These are phyloP conservation scores for Acacia melanoxylon DNA, from an alignment of 306 rosid species.

Conservation along the genomic window DNA sequence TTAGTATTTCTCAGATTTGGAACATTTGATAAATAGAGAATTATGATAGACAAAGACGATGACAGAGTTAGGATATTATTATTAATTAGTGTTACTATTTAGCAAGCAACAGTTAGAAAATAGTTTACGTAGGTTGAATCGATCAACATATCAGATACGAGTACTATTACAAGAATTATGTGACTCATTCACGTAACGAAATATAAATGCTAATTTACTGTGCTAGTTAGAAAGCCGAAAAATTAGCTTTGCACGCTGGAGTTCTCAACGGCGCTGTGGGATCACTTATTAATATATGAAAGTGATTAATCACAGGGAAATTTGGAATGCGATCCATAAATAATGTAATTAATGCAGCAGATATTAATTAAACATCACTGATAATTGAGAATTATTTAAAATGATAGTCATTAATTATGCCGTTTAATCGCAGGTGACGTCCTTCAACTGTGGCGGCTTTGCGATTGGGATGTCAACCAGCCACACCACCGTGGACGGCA, in stretches of 20 bases:
- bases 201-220: neutral
- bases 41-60: neutral
- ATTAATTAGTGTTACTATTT: too few species aligned
- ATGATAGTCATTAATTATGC: neutral
- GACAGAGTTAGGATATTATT: neutral
- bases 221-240: neutral
- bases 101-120: neutral
- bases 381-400: too few species aligned
- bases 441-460: constrained; percentile 75
- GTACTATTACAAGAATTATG: neutral
- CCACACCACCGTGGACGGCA: constrained; percentile 62
- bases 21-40: too few species aligned
- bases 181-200: neutral
- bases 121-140: neutral
- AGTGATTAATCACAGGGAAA: neutral
- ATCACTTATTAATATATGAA: neutral
- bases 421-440: constrained; percentile 45
- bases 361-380: neutral
- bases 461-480: constrained; percentile 58
- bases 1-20: neutral
- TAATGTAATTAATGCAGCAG: too few species aligned
- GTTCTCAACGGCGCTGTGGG: neutral
- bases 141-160: too few species aligned
- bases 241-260: neutral
- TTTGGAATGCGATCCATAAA: neutral